Percentiles rank a stretch among this genome's conserved stretches.
These are phyloP conservation scores for Phytophthora citrophthora DNA, from an alignment of 352 stramenopile genomes.

Conservation along the genomic window DNA sequence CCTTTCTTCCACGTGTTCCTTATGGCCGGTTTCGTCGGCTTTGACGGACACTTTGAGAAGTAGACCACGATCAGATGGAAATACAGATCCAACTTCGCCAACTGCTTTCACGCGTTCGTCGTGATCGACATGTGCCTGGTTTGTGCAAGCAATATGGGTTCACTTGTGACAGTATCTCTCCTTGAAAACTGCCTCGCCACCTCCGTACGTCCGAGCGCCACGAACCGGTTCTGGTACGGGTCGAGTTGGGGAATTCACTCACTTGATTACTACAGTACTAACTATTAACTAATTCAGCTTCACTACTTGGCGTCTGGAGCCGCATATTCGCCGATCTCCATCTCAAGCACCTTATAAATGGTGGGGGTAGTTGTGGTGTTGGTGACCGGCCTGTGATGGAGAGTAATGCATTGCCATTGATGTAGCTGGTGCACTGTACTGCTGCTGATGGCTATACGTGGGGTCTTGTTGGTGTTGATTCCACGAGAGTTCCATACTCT, in stretches of 20 bases:
- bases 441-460: conserved; percentile 19
- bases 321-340: conserved; percentile 12
- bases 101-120: conserved; percentile 13
- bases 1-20: conserved; percentile 92
- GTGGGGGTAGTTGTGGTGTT: conserved; percentile 25
- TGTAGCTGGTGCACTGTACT: conserved; percentile 13
- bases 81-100: conserved; percentile 27
- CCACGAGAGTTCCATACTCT: conserved; percentile 35
- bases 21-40: conserved; percentile 92
- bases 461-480: conserved; percentile 25
- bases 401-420: conserved; percentile 21
- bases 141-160: conserved; percentile 17
- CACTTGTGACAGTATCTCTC: conserved; percentile 18
- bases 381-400: conserved; percentile 10
- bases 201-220: background rate
- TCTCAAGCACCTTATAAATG: conserved; percentile 27
- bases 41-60: conserved; percentile 93
- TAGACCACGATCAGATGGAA: conserved; percentile 41
- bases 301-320: conserved; percentile 12
- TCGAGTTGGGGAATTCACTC: conserved; percentile 13
- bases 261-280: conserved; percentile 35
- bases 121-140: conserved; percentile 16
- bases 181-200: background rate
- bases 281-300: conserved; percentile 37
- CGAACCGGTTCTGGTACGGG: background rate